Percentiles rank a stretch among this genome's conserved stretches.
Conservation (phyloP, 176 grass and related monocot genomes). For the Tuctoria greenei region DNA sequence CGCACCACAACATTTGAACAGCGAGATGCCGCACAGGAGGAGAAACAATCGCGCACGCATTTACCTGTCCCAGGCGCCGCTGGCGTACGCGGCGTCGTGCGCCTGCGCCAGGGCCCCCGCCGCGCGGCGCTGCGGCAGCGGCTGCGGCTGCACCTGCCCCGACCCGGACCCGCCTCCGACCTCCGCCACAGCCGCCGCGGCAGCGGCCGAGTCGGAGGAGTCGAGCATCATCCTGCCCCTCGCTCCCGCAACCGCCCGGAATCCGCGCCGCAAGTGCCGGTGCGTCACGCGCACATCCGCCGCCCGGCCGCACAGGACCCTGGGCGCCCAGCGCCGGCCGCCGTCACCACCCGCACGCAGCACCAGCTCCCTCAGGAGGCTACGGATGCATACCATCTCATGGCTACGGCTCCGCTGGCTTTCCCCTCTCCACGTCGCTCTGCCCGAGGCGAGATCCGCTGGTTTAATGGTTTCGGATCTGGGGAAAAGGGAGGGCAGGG, state of each 20-base stretch:
- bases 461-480: constrained; percentile 50
- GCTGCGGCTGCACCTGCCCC: constrained; percentile 2
- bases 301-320: constrained; percentile 51
- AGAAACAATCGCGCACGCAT: neutral
- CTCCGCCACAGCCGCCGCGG: constrained; percentile 13
- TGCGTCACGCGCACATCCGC: constrained; percentile 53
- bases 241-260: constrained; percentile 39
- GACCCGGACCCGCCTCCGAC: constrained; percentile 3
- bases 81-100: constrained; percentile 49
- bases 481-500: constrained; percentile 27
- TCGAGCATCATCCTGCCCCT: constrained; percentile 74
- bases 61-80: constrained; percentile 58
- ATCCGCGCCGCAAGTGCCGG: constrained; percentile 47
- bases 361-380: constrained; percentile 78
- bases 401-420: constrained; percentile 32
- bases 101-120: constrained; percentile 25
- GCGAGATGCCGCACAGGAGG: too few species aligned
- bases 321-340: constrained; percentile 40
- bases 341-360: constrained; percentile 56
- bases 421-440: neutral
- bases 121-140: constrained; percentile 43
- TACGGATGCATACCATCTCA: constrained; percentile 90
- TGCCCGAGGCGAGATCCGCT: constrained; percentile 45
- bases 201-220: constrained; percentile 24
- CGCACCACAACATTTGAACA: neutral